Evolutionary conservation across 768 basidiomycete species (phyloP).

Genomic region (Mycena epipterygia): DNA sequence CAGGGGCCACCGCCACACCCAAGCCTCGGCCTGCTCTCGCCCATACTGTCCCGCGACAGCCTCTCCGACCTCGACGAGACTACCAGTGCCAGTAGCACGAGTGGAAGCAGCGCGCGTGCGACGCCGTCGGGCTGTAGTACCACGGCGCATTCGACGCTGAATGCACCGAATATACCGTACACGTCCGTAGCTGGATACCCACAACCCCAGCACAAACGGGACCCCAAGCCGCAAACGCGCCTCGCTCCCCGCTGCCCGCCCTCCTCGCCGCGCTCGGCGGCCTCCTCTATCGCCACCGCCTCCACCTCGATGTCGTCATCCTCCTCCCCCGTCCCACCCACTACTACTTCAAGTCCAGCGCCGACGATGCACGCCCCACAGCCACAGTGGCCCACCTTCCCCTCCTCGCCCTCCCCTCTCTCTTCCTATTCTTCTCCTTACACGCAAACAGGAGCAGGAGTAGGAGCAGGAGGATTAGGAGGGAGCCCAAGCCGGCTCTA

Average conservation of each 20-base stretch:
- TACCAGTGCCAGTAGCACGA: slow-evolving; percentile 48
- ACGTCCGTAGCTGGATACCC: no score
- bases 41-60: slow-evolving; percentile 30
- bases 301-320: not conserved
- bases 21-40: slow-evolving; percentile 36
- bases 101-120: not conserved
- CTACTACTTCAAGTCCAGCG: not conserved
- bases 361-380: not conserved
- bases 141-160: no score
- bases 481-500: slow-evolving; percentile 40
- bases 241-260: slow-evolving; percentile 45
- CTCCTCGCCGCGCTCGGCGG: slow-evolving; percentile 38
- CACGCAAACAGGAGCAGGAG: not conserved
- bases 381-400: slow-evolving; percentile 23
- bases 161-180: no score
- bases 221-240: not conserved
- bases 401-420: no score
- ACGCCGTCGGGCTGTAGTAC: not conserved
- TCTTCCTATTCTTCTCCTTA: not conserved
- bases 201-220: slow-evolving; percentile 31
- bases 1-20: slow-evolving; percentile 36
- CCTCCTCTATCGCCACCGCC: not conserved
- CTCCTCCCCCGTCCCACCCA: not conserved
- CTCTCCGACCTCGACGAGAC: slow-evolving; percentile 37
- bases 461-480: no score